These are phyloP conservation scores for Pseudogymnoascus destructans DNA, from an alignment of 2,329 filamentous ascomycete species.

Conservation along the genomic window DNA sequence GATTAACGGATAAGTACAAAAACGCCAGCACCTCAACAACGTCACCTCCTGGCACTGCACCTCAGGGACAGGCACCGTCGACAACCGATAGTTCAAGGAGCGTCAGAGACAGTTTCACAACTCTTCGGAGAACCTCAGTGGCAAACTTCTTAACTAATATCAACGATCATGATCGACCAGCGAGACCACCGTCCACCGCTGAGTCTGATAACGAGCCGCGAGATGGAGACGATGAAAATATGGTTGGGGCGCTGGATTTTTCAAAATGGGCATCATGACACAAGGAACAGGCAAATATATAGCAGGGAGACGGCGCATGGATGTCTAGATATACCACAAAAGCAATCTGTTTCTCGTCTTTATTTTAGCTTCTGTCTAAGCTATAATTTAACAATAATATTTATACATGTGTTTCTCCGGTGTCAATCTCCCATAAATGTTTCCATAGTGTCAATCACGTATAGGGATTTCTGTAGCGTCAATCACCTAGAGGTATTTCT, in stretches of 20 bases:
- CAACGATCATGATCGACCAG: slow-evolving; percentile 43
- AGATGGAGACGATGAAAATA: slow-evolving; percentile 20
- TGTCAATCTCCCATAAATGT: too few species aligned
- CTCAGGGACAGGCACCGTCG: slow-evolving; percentile 14
- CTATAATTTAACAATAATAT: slow-evolving; percentile 6
- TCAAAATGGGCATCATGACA: slow-evolving; percentile 23
- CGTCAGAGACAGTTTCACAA: slow-evolving; percentile 48
- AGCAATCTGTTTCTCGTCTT: slow-evolving; percentile 2
- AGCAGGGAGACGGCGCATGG: not conserved
- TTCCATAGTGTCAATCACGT: too few species aligned
- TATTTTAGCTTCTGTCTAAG: not conserved
- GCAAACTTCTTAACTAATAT: slow-evolving; percentile 49
- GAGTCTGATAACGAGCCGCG: slow-evolving; percentile 35
- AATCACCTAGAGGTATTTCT: too few species aligned
- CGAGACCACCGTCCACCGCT: slow-evolving; percentile 42
- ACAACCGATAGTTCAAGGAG: slow-evolving; percentile 27
- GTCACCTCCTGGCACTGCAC: slow-evolving; percentile 16
- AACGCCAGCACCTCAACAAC: slow-evolving; percentile 15
- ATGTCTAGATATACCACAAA: slow-evolving; percentile 10
- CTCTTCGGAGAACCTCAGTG: slow-evolving; percentile 48
- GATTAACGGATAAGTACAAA: slow-evolving; percentile 57
- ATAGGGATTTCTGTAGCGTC: too few species aligned
- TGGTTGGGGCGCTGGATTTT: slow-evolving; percentile 26
- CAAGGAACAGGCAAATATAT: not conserved
- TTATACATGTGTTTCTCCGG: not conserved